These are phyloP conservation scores for Corchorus olitorius DNA, from an alignment of 345 rosid species.

Conservation along the genomic window DNA sequence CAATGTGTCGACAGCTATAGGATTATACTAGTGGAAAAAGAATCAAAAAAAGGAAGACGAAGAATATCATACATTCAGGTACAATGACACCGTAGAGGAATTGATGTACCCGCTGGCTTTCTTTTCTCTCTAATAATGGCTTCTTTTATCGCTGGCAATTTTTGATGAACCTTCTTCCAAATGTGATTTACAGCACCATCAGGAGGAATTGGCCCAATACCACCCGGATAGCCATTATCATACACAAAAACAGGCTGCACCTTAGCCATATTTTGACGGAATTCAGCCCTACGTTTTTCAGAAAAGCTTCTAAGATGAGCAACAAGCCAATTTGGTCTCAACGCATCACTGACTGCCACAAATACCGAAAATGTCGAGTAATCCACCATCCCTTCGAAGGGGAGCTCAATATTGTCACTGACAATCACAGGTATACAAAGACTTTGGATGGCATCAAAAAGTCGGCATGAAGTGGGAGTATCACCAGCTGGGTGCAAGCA, in stretches of 20 bases:
- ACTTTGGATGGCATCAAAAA: constrained; percentile 94
- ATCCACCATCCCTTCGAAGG: constrained; percentile 84
- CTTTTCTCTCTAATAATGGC: constrained; percentile 69
- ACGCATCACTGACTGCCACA: constrained; percentile 68
- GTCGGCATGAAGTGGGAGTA: constrained; percentile 94
- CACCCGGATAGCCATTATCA: constrained; percentile 61
- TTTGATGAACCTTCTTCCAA: constrained; percentile 81
- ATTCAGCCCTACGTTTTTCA: constrained; percentile 44
- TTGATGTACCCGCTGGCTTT: constrained; percentile 62
- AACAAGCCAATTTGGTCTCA: constrained; percentile 72
- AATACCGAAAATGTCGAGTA: constrained; percentile 79
- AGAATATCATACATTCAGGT: constrained; percentile 36
- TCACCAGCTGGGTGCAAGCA: constrained; percentile 99
- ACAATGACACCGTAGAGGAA: constrained; percentile 87
- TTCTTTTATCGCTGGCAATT: constrained; percentile 74
- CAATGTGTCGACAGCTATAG: not conserved
- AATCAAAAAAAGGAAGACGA: not conserved
- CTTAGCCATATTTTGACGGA: constrained; percentile 56
- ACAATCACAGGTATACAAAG: constrained; percentile 91
- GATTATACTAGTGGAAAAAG: not conserved
- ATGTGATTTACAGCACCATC: constrained; percentile 90
- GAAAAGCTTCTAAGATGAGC: constrained; percentile 62
- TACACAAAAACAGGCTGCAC: constrained; percentile 68
- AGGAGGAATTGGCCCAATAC: constrained; percentile 65
- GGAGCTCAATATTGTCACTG: constrained; percentile 88